Conservation (phyloP, 805 yeast species). For the Metschnikowia hibisci region DNA sequence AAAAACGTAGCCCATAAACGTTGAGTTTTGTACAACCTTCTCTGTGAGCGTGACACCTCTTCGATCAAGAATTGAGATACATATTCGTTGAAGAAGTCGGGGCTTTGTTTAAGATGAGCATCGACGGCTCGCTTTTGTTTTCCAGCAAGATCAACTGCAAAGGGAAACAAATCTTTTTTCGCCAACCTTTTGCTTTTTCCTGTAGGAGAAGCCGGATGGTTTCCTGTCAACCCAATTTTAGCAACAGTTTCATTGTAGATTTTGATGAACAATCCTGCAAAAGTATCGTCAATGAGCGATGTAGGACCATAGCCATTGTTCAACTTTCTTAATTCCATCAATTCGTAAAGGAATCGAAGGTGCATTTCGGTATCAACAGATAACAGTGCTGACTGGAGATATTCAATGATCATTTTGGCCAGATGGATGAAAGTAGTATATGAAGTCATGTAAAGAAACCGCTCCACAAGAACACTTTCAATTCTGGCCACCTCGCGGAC, state of each 20-base stretch:
- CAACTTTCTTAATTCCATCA: constrained; percentile 60
- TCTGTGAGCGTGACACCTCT: constrained; percentile 5
- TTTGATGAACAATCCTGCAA: constrained; percentile 55
- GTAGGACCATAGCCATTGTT: constrained; percentile 83
- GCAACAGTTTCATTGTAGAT: constrained; percentile 29
- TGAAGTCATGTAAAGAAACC: constrained; percentile 27
- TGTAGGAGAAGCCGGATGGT: constrained; percentile 25
- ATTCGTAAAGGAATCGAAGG: constrained; percentile 45
- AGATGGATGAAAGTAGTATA: constrained; percentile 5
- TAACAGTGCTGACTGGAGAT: constrained; percentile 21
- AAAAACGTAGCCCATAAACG: background rate
- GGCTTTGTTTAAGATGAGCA: constrained; percentile 25
- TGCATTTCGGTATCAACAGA: constrained; percentile 35
- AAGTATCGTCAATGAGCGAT: constrained; percentile 67
- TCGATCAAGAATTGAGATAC: constrained; percentile 11
- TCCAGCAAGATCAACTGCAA: constrained; percentile 33
- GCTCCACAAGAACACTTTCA: constrained; percentile 47
- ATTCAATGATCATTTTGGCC: constrained; percentile 29
- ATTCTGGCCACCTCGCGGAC: constrained; percentile 44
- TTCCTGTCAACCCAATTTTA: background rate
- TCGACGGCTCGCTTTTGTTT: constrained; percentile 30
- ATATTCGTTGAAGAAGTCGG: constrained; percentile 27
- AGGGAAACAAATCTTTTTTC: constrained; percentile 40
- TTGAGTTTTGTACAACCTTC: background rate
- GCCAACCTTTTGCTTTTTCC: constrained; percentile 36